These are phyloP conservation scores for Setaria italica DNA, from an alignment of 202 grass and related monocot species.

Conservation along the genomic window DNA sequence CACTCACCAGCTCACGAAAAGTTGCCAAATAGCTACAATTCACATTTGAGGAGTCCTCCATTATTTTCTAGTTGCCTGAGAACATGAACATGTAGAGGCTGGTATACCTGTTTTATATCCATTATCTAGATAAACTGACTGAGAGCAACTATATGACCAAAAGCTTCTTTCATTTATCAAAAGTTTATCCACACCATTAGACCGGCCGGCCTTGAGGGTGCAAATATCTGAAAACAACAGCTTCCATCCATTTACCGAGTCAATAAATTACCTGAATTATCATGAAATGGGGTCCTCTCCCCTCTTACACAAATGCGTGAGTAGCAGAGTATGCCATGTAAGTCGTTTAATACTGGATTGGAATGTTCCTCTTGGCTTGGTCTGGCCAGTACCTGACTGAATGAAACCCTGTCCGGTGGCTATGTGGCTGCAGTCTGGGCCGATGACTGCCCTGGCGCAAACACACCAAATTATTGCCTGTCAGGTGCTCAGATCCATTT, in stretches of 20 bases:
- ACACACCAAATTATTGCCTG: conserved; percentile 43
- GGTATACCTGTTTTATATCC: no score
- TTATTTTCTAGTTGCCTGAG: no score
- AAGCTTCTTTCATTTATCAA: neutral
- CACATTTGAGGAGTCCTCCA: no score
- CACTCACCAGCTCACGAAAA: no score
- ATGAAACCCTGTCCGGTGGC: conserved; percentile 30
- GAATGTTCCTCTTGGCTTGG: conserved; percentile 34
- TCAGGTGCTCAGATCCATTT: conserved; percentile 30
- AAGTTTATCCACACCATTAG: neutral
- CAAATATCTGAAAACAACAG: neutral
- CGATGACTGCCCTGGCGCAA: neutral
- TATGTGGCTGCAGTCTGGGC: neutral
- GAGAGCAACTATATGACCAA: neutral
- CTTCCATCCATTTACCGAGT: neutral
- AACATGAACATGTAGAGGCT: no score
- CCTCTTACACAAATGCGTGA: neutral
- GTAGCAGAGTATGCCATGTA: neutral
- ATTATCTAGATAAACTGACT: neutral
- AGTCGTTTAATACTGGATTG: conserved; percentile 9
- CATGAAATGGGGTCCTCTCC: neutral
- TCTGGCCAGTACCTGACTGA: neutral
- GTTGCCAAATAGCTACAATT: no score
- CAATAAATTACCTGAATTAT: neutral
- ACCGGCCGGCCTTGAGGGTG: neutral